phyloP scores from a whole-genome alignment of 192 early-diverging fungal species.

The Piromyces finnis region DNA sequence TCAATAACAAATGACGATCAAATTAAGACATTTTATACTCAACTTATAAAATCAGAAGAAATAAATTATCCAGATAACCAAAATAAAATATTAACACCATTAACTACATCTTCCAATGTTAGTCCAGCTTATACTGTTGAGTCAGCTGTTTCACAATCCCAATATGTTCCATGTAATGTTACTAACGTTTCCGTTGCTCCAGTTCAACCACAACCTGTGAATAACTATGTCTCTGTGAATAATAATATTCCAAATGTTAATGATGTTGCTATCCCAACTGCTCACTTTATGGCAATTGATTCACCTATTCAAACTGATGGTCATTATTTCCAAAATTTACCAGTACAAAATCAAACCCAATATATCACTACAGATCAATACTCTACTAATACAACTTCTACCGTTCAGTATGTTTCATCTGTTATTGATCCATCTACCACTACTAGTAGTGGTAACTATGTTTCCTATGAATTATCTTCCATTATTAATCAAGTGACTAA shows the following conservation, averaged over 20 bases:
- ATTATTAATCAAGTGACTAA: background rate
- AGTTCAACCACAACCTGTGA: background rate
- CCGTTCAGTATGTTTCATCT: background rate
- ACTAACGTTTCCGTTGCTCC: background rate
- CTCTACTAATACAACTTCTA: background rate
- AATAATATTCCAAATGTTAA: background rate
- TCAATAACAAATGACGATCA: too few species aligned
- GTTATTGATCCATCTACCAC: background rate
- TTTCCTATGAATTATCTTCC: background rate
- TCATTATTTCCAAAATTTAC: background rate
- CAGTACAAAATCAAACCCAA: background rate
- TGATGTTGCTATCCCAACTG: background rate
- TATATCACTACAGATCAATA: background rate
- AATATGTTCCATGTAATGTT: background rate
- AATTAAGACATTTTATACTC: too few species aligned
- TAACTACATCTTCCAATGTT: too few species aligned
- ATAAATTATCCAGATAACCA: too few species aligned
- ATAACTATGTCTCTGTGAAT: background rate
- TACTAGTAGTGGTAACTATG: background rate
- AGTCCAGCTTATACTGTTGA: too few species aligned
- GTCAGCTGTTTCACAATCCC: too few species aligned
- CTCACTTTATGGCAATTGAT: background rate
- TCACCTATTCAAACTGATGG: background rate
- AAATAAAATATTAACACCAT: too few species aligned
- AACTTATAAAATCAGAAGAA: too few species aligned